Conservation (phyloP, 371 early-diverging fungal genomes). For the Entomophthora muscae region DNA sequence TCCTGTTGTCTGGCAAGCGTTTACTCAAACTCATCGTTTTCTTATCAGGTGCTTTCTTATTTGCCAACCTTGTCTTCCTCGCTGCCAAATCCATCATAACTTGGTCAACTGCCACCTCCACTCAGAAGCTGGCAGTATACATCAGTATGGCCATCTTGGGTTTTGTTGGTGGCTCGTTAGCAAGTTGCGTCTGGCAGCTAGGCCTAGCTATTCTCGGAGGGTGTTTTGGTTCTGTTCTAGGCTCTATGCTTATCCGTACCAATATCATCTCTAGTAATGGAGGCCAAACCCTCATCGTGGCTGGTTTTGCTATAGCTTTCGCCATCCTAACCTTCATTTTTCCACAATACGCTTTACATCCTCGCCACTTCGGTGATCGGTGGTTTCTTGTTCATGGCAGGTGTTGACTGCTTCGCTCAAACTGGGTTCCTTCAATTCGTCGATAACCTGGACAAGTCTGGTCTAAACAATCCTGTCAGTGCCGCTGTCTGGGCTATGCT, state of each 20-base stretch:
- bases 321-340: background rate
- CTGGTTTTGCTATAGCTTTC: background rate
- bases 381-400: background rate
- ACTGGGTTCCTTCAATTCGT: background rate
- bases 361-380: background rate
- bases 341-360: background rate
- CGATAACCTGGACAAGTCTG: background rate
- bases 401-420: background rate
- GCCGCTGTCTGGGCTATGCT: background rate
- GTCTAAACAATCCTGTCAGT: background rate
- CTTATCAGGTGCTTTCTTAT: background rate
- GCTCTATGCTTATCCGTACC: background rate
- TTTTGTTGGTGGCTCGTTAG: background rate
- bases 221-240: background rate
- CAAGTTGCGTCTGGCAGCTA: background rate
- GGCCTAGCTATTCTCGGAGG: background rate
- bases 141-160: background rate
- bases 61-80: background rate
- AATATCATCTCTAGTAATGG: background rate
- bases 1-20: background rate
- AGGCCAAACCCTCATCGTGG: background rate
- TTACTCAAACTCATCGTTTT: background rate
- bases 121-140: background rate
- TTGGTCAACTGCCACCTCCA: background rate
- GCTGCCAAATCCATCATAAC: background rate